Evolutionary conservation across 2,329 filamentous ascomycete genomes (phyloP), one percentile per base, ranked within the genome.

Genomic region (Pestalotiopsis sp.): DNA sequence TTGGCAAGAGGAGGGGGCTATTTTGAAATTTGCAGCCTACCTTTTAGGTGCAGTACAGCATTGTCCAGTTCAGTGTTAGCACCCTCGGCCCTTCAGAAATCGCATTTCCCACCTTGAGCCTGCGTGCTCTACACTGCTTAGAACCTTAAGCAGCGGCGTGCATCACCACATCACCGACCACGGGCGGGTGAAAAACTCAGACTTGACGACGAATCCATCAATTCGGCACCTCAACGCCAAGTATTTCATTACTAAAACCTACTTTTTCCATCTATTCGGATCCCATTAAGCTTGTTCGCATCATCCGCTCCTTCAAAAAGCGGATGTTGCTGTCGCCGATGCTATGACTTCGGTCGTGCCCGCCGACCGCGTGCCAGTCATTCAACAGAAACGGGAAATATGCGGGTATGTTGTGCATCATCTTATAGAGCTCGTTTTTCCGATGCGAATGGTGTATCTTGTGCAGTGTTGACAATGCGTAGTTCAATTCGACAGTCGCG

Each of bases 401-500:
- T 86, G 84, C 81, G 88, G 84, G 89, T 90, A 76, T 83, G 85
- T 83, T 68, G 70, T 69, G 70, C 74, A 73, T 77, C 79, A 81
- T 70, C 74, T 67, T 80, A 86, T 82, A 84, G 84, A 82, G 82
- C 81, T 73, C 74, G 78, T 78, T 84, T 83, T 83, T 84, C 82
- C 83, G 83, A 85, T 85, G 74, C 77, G 74, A 80, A 81, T 74
- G 79, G 83, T 87, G 73, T 78, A 67, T 75, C 76, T 81, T 83
- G 82, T 65, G 77, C 70, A 69, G 68, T 85, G 77, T 81, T 89
- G 72, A 88, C 78, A 56, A 27, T 71, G 71, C 74, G 69, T 79
- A 92, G 90, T 83, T 86, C 88, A 88, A 91, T 92, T 87, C 89
- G 92, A 86, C 88, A 87, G 82, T 93, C 92, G 87, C 92, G 93